Base-by-base conservation (phyloP, 2,329 filamentous ascomycete species). In the Calonectria pseudoreteaudii region DNA sequence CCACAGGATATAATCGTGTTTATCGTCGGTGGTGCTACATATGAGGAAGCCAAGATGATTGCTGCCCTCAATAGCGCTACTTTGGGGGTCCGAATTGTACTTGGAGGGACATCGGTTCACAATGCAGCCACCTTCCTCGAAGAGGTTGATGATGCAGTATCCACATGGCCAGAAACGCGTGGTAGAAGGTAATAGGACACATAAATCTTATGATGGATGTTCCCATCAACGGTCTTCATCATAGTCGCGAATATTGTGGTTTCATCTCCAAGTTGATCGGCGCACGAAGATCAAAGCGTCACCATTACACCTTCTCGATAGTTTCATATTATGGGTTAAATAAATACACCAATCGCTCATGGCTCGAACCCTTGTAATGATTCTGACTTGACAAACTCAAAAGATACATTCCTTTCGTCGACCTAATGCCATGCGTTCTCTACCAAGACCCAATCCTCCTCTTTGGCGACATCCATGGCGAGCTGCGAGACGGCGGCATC, bases 1-100 rank as follows among this genome's bases (percentile, higher is more conserved):
- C 97, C 97, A 5, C 97, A 99, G 83, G 97, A 99, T 82, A 94
- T 99, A 50, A 91, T 99, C 53, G 91, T 99, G 10, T 99, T 99
- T 82, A 96, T 99, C 81, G 89, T 98, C 30, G 97, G 97, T 8
- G 97, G 97, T 3, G 93, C 94, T 23, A 99, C 97, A 0, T 99
- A 98, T 81, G 97, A 99, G 84, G 97, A 99, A 84, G 96, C 97
- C 8, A 98, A 98, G 87, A 95, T 95, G 89, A 92, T 98, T 49
- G 95, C 97, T n/a, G 93, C 96, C 78, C 93, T 99, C 73, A 99
- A 99, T 85, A 95, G 95, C 23, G 95, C 93, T 71, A 94, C 94
- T 14, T 96, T 96, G 0, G 97, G 97, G 0, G 90, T 98, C 13
- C 91, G 97, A 70, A 93, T 99, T 5, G 95, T 98, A 14, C 87